Evolutionary conservation across 495 filamentous ascomycete genomes (phyloP).

Genomic region (Aspergillus mulundensis): DNA sequence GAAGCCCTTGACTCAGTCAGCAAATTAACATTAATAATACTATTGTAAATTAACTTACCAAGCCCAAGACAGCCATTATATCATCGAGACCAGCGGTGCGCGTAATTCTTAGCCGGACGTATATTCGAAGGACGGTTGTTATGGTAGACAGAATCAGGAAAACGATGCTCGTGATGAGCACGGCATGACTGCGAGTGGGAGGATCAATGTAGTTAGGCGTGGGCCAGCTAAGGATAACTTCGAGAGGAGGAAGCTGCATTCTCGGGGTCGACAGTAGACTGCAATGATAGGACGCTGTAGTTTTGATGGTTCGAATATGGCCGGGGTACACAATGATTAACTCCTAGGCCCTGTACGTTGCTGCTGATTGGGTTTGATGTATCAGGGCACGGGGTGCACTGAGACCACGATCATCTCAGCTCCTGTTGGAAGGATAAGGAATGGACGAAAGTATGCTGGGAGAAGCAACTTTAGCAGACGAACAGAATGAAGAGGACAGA

Average conservation of each 20-base stretch:
- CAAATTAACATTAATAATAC: too few species aligned
- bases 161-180: constrained; percentile 40
- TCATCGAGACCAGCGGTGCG: constrained; percentile 48
- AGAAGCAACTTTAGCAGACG: neutral
- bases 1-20: constrained; percentile 16
- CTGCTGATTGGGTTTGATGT: constrained; percentile 1
- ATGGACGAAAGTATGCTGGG: neutral
- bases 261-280: neutral
- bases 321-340: neutral
- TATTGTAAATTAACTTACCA: constrained; percentile 14
- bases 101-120: constrained; percentile 45
- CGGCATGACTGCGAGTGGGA: constrained; percentile 42
- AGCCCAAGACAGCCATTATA: constrained; percentile 38
- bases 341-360: neutral
- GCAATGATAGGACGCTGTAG: neutral
- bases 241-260: constrained; percentile 42
- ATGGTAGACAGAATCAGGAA: constrained; percentile 36
- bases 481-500: neutral
- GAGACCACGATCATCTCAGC: constrained; percentile 6
- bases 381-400: constrained; percentile 6
- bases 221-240: constrained; percentile 49
- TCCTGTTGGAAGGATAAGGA: neutral
- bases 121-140: constrained; percentile 43
- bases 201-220: constrained; percentile 53
- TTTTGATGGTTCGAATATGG: neutral